Evolutionary conservation across 202 grass and related monocot genomes (phyloP), one percentile per base, ranked within the genome.

Genomic region (Zoysia matrella): DNA sequence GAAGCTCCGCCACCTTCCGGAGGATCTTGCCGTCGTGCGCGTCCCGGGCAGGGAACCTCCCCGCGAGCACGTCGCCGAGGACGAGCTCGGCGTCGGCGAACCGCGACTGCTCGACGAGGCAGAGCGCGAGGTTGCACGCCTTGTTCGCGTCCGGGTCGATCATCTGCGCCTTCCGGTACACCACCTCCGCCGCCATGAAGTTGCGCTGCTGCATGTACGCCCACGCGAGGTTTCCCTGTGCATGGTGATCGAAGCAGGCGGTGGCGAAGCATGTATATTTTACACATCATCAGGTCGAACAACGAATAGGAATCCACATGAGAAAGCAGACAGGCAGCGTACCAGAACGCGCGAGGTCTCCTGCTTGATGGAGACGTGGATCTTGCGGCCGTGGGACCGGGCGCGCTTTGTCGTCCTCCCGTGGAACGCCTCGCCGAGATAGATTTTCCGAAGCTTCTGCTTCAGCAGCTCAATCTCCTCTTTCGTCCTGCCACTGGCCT

Each of bases 401-500:
- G 92, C 95, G 4, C 71, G 86, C 86, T 91, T 98, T 11, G 86
- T 98, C 3, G 84, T 62, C 73, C 72, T 89, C 15, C 92, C 95
- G 1, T 87, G 84, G 86, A 98, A 98, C 43, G 92, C 76, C 84
- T 94, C 88, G n/a, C 95, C 95, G 6, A 67, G 71, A 82, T 89
- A 94, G 84, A 98, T 98, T 82, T 80, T 91, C 8, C 92, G 85
- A 49, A 98, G 88, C 82, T 99, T 99, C 47, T 88, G 84, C 81
- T 99, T 99, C 64, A 99, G 84, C 67, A 99, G 82, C 16, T 89
- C 89, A 69, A 99, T 95, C 87, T 99, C 91, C 89, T 99, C 96
- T 77, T 76, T 95, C 9, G 86, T 83, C 30, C 85, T 82, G 3
- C 96, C 91, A 41, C 96, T 95, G 62, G 92, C 92, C 60, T 63